These are phyloP conservation scores for Epicoccum nigrum DNA, from an alignment of 2,329 filamentous ascomycete genomes.

Conservation along the genomic window DNA sequence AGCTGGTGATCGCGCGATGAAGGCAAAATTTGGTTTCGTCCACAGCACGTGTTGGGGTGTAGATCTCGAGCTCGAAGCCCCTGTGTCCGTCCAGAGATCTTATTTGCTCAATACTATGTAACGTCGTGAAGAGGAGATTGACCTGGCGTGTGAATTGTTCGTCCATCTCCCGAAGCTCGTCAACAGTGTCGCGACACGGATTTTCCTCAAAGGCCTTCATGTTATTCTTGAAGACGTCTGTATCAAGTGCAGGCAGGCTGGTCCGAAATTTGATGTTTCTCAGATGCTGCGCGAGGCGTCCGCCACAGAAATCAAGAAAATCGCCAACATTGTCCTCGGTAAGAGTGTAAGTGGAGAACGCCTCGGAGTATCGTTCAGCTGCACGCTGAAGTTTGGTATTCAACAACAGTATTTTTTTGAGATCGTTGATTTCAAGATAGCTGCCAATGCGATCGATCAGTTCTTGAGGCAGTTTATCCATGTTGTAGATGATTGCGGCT, in stretches of 20 bases:
- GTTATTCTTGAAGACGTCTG: background rate
- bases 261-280: constrained; percentile 13
- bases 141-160: constrained; percentile 19
- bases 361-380: constrained; percentile 21
- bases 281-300: constrained; percentile 16
- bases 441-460: constrained; percentile 24
- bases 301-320: constrained; percentile 18
- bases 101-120: constrained; percentile 2
- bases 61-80: constrained; percentile 15
- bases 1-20: constrained; percentile 10
- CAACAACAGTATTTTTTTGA: constrained; percentile 22
- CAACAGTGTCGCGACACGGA: constrained; percentile 12
- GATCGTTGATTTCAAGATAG: constrained; percentile 13
- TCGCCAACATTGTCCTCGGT: constrained; percentile 5
- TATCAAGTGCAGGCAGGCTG: constrained; percentile 4
- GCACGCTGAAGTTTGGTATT: constrained; percentile 14
- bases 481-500: background rate
- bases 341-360: constrained; percentile 13
- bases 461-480: constrained; percentile 24
- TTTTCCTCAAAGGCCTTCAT: constrained; percentile 1
- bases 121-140: constrained; percentile 13
- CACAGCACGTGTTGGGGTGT: constrained; percentile 5
- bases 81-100: background rate
- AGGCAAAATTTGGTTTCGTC: constrained; percentile 2
- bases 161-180: constrained; percentile 18